Evolutionary conservation across 2,329 filamentous ascomycete genomes (phyloP), one percentile per base, ranked within the genome.

Genomic region (Fusarium torreyae): DNA sequence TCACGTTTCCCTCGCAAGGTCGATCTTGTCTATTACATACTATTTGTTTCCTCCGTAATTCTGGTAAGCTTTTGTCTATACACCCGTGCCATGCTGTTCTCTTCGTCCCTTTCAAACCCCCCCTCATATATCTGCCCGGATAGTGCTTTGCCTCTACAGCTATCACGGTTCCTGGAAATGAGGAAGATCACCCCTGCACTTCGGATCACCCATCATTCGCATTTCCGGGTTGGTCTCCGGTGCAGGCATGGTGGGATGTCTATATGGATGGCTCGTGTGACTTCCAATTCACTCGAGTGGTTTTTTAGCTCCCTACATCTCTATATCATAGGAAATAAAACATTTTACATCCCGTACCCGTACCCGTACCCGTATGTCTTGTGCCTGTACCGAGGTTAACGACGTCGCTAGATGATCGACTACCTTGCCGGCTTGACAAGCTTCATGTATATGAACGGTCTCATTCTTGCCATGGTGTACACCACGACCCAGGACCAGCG

Each of bases 401-500:
- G 66, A 65, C 54, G 66, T 73, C 62, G 45, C 63, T 71, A 76
- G 74, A 71, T 66, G 50, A 74, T 79, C 63, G 79, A 78, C 61
- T 76, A 78, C 68, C 46, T 80, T 36, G 59, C 71, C 40, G 76
- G 72, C 57, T 70, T 80, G n/a, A 69, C 70, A 13, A 78, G 75
- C 52, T 65, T 72, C 59, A 81, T 85, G 48, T 89, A 91, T 71
- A 81, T 86, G 18, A 79, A 81, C 74, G 92, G 92, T 14, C 85
- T 99, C 55, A 90, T 92, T 53, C 84, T 97, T 63, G 93, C 94
- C 40, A 87, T 97, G 76, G 85, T 84, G 72, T 98, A 98, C 78
- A 97, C 94, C 7, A 92, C 89, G 69, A 90, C 91, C 2, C 94
- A 97, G 79, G 94, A 97, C 75, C 92, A 95, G 77, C 89, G 92